phyloP scores from a whole-genome alignment of 1,139 yeast genomes.

The Saccharomyces hybrid region DNA sequence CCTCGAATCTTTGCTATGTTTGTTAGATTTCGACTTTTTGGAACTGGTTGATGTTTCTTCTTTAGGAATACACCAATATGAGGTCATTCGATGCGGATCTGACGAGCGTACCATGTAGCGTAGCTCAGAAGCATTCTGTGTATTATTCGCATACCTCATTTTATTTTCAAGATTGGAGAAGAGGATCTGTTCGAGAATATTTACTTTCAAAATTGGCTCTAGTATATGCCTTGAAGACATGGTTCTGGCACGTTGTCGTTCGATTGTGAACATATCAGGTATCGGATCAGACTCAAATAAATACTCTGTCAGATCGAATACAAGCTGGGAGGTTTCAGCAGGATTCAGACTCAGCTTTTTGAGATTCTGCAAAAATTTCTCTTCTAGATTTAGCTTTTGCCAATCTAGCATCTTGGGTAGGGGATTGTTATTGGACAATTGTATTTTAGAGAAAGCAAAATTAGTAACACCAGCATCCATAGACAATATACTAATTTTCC shows the following conservation, averaged over 20 bases:
- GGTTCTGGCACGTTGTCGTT: constrained; percentile 48
- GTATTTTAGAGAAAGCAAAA: constrained; percentile 33
- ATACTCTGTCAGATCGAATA: constrained; percentile 11
- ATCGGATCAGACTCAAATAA: constrained; percentile 7
- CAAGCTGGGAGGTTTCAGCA: constrained; percentile 17
- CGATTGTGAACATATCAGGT: constrained; percentile 43
- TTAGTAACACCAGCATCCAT: constrained; percentile 42
- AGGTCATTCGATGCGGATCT: constrained; percentile 37
- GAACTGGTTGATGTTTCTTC: constrained; percentile 1
- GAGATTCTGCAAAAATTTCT: constrained; percentile 24
- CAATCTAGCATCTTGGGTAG: constrained; percentile 36
- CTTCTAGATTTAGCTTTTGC: constrained; percentile 38
- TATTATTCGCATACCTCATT: constrained; percentile 24
- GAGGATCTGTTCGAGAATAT: constrained; percentile 46
- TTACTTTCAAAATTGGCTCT: constrained; percentile 45
- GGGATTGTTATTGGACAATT: constrained; percentile 16
- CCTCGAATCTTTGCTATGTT: constrained; percentile 3
- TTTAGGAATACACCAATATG: constrained; percentile 32
- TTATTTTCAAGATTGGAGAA: constrained; percentile 33
- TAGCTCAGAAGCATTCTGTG: constrained; percentile 10
- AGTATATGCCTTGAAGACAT: constrained; percentile 40
- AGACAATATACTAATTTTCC: constrained; percentile 28
- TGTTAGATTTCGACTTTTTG: constrained; percentile 4
- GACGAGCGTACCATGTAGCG: constrained; percentile 26
- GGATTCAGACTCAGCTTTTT: constrained; percentile 14